Evolutionary conservation across 306 rosid genomes (phyloP), one percentile per base, ranked within the genome.

Genomic region (Dryas octopetala): DNA sequence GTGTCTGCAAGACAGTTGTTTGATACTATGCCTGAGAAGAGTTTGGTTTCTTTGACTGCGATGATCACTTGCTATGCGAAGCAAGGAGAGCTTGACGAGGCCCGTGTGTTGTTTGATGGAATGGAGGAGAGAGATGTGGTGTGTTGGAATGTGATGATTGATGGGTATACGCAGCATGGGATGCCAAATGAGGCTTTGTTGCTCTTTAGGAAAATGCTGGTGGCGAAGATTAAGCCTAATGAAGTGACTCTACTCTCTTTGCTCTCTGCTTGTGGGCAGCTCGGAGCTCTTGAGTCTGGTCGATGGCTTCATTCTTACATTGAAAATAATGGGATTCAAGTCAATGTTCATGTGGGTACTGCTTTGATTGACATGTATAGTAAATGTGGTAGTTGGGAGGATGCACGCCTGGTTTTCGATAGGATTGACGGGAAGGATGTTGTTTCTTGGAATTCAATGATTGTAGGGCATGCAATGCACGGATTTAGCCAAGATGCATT

Each of bases 111-210:
- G 81, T 91, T 93, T 61, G 85, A 87, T 3, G 90, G 69, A 7
- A 86, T 89, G 88, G 50, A 17, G 14, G 83, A 82, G 46, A 83
- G 78, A 55, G 96, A 93, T 74, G 87, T 82, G 74, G 89, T 91
- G 69, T 89, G 92, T 76, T 93, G 97, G 98, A 93, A 93, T 44
- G 97, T 89, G 84, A 93, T 93, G 89, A 88, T 89, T 65, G 93
- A 87, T 70, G 98, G 96, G 66, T 88, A 85, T 52, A 71, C 97
- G 52, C 91, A 88, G 53, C 83, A 85, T 74, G 97, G 96, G 76
- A 71, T 68, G 58, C 93, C 93, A 3, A 84, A 84, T 54, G 93
- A 93, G 69, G 84, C 88, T 15, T 78, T 90, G 76, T 76, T 76
- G 65, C 83, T 89, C 50, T 90, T 89, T 76, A 81, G 93, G 81